Percentiles rank a stretch among this genome's conserved stretches.
Evolutionary conservation across 2,329 filamentous ascomycete species (phyloP).

Genomic region (Ceratocystis harringtonii): DNA sequence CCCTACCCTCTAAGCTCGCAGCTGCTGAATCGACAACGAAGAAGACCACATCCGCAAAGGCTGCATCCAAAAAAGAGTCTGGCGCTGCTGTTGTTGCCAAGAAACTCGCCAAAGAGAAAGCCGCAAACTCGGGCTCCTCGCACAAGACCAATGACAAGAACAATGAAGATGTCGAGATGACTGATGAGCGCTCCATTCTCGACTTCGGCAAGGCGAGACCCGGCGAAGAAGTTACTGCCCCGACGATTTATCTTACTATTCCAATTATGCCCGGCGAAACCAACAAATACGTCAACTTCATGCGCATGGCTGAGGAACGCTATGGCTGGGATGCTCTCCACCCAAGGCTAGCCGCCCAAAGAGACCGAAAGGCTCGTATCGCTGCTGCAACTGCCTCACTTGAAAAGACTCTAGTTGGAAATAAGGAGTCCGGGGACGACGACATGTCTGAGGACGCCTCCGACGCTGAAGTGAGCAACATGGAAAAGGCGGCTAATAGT

Average conservation of each 20-base stretch:
- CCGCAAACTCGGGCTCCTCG: constrained; percentile 31
- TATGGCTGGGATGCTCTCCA: constrained; percentile 93
- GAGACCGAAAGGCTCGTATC: constrained; percentile 74
- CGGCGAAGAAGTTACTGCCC: constrained; percentile 45
- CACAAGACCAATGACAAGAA: constrained; percentile 39
- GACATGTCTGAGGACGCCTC: constrained; percentile 74
- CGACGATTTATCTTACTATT: constrained; percentile 72
- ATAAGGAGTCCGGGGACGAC: constrained; percentile 30
- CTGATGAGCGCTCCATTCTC: constrained; percentile 38
- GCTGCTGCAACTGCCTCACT: constrained; percentile 76
- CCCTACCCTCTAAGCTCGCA: constrained; percentile 7
- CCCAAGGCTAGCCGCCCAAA: constrained; percentile 75
- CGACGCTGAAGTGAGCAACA: constrained; percentile 63
- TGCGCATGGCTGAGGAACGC: constrained; percentile 78
- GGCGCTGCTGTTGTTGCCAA: constrained; percentile 23
- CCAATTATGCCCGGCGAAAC: constrained; percentile 58
- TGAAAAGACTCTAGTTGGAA: constrained; percentile 54
- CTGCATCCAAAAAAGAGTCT: constrained; percentile 34
- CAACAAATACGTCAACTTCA: constrained; percentile 91
- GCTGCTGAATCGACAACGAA: constrained; percentile 1
- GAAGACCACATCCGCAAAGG: constrained; percentile 25
- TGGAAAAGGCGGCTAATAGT: constrained; percentile 48
- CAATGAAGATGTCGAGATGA: constrained; percentile 32
- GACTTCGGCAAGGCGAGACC: constrained; percentile 46
- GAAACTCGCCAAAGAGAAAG: constrained; percentile 20